Conservation (phyloP, 2,329 filamentous ascomycete genomes). For the Magnaporthales sp. region DNA sequence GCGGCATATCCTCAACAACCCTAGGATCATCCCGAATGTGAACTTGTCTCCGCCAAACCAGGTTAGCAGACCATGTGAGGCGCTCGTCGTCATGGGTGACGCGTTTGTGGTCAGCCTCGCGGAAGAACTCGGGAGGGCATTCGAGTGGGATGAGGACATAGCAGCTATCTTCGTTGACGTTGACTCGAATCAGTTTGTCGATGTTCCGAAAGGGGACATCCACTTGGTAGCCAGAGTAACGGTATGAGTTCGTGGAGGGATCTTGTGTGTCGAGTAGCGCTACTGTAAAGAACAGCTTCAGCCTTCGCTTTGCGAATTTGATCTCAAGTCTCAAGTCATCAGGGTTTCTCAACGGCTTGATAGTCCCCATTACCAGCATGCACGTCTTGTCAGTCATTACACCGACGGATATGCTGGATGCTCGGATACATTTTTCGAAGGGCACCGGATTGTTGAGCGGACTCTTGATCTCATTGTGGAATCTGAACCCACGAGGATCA, state of each 20-base stretch:
- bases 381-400: constrained; percentile 40
- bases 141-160: constrained; percentile 38
- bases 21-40: constrained; percentile 30
- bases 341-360: constrained; percentile 10
- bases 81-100: constrained; percentile 23
- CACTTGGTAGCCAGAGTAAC: constrained; percentile 26
- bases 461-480: constrained; percentile 7
- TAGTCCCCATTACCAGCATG: constrained; percentile 51
- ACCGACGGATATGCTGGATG: constrained; percentile 51
- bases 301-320: constrained; percentile 22
- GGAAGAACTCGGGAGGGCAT: constrained; percentile 39
- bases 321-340: constrained; percentile 25
- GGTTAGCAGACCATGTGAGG: constrained; percentile 28
- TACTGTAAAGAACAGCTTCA: constrained; percentile 23
- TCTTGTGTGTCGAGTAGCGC: constrained; percentile 11
- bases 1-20: constrained; percentile 21
- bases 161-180: constrained; percentile 21
- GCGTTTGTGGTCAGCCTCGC: constrained; percentile 22
- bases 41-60: constrained; percentile 41
- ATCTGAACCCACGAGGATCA: constrained; percentile 7
- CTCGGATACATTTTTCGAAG: constrained; percentile 29
- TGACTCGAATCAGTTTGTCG: constrained; percentile 30
- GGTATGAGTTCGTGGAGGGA: constrained; percentile 1
- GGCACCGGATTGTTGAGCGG: constrained; percentile 13
- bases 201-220: constrained; percentile 37